These are phyloP conservation scores for Elongisporangium anandrum DNA, from an alignment of 352 stramenopile genomes.

Conservation along the genomic window DNA sequence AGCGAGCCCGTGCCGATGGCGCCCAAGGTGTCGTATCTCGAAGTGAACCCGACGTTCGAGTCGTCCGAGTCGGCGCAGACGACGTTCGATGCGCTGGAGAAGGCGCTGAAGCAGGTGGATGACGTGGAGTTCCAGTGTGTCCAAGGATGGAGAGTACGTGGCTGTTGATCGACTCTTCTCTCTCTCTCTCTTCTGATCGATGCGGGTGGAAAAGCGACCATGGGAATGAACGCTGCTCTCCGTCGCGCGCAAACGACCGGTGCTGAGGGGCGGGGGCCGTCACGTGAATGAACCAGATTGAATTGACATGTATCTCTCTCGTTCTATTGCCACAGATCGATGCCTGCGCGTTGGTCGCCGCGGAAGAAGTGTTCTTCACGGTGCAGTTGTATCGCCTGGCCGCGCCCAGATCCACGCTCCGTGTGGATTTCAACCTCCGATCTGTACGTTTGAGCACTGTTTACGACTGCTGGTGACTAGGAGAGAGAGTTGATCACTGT, in stretches of 20 bases:
- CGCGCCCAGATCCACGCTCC: slow-evolving; percentile 37
- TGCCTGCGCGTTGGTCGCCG: slow-evolving; percentile 51
- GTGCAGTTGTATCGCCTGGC: slow-evolving; percentile 51
- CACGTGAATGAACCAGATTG: slow-evolving; percentile 1
- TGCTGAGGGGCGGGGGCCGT: slow-evolving; percentile 1
- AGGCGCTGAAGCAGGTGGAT: slow-evolving; percentile 25
- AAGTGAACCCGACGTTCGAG: slow-evolving; percentile 77
- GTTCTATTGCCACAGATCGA: slow-evolving; percentile 42
- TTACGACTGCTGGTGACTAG: background rate
- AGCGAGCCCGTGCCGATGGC: slow-evolving; percentile 51
- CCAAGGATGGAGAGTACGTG: slow-evolving; percentile 59
- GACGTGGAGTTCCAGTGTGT: slow-evolving; percentile 50
- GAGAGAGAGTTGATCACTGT: slow-evolving; percentile 14
- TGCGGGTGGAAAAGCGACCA: background rate
- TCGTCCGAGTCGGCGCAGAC: slow-evolving; percentile 36
- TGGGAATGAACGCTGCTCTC: background rate
- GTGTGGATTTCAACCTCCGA: slow-evolving; percentile 67
- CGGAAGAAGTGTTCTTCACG: slow-evolving; percentile 65
- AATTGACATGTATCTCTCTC: slow-evolving; percentile 12
- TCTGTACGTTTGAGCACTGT: slow-evolving; percentile 26
- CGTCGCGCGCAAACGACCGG: background rate
- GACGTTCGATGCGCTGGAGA: slow-evolving; percentile 51
- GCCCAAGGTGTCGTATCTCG: slow-evolving; percentile 37
- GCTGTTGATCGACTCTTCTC: slow-evolving; percentile 9
- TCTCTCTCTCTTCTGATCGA: background rate